Base-by-base conservation (phyloP, 768 basidiomycete species). In the Panaeolus cyanescens region DNA sequence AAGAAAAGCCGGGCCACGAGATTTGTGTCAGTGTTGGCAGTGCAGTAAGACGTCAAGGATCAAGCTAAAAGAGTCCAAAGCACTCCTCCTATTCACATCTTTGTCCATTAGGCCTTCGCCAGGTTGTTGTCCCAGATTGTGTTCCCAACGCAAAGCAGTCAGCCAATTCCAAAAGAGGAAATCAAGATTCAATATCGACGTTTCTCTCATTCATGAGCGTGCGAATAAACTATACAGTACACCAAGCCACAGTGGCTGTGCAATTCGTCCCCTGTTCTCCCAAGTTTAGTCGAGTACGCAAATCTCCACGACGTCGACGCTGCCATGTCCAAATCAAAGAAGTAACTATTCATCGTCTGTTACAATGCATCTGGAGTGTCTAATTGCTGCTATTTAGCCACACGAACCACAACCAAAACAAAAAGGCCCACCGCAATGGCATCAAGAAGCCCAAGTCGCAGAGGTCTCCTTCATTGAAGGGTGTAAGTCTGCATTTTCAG, bases 351-450 rank as follows among this genome's bases (percentile, higher is more conserved):
- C 8, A 25, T 31, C 31, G 32, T 60, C 9, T 36, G n/a, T 34
- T 28, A 33, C 40, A 13, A 32, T 37, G 37, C 17, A 28, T 45
- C 33, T 59, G 54, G 2, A 62, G 59, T 19, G 8, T 33, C 17
- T 28, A n/a, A n/a, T 56, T 42, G 17, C 25, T 55, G 54, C 58
- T 15, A 62, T 59, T 31, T 64, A 95, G 91, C 71, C 90, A 94
- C 76, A 93, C 91, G 71, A 93, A 93, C 78, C 95, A 96, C 85
- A 97, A 96, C 84, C 95, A 97, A 82, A 93, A 70, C 84, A 88
- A 87, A 79, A 98, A 97, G 87, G 95, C 96, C 67, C 96, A 99
- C 84, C 87, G 92, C 67, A 99, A 99, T 83, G 96, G 96, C 72
- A 96, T 98, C 83, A 94, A 91, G 82, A 86, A 83, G 75, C 90